A percentile compares a stretch with the other conserved stretches of the same genome.
These are phyloP conservation scores for Hypoxylon perforatum DNA, from an alignment of 495 filamentous ascomycete species.

Conservation along the genomic window DNA sequence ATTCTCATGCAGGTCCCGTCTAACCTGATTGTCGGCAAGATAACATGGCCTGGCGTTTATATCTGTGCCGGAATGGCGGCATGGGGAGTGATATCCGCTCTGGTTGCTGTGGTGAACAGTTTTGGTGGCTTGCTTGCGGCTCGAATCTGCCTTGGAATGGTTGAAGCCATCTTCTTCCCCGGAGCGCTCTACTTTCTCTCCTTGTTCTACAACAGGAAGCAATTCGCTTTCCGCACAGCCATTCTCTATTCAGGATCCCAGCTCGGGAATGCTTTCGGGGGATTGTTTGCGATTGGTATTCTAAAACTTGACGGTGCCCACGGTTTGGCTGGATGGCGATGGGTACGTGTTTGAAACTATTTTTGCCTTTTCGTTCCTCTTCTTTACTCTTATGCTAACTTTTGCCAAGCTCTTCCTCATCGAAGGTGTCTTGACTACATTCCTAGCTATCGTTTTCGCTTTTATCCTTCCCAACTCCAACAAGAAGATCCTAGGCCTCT, in stretches of 20 bases:
- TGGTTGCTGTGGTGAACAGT: constrained; percentile 50
- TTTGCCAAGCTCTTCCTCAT: too few species aligned
- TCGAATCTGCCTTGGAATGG: constrained; percentile 49
- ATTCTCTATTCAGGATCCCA: constrained; percentile 7
- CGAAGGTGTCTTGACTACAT: too few species aligned
- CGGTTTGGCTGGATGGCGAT: constrained; percentile 17
- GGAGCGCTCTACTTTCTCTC: constrained; percentile 32
- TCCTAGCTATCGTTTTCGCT: too few species aligned
- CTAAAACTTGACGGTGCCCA: constrained; percentile 11
- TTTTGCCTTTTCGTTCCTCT: too few species aligned
- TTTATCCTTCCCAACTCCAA: too few species aligned
- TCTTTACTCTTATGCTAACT: too few species aligned
- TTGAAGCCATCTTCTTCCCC: constrained; percentile 50
- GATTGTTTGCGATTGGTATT: constrained; percentile 5
- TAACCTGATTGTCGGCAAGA: constrained; percentile 14
- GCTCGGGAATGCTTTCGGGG: constrained; percentile 18
- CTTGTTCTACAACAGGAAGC: constrained; percentile 36
- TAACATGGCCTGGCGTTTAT: constrained; percentile 16
- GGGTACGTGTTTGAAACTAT: constrained; percentile 14
- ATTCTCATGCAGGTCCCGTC: constrained; percentile 7
- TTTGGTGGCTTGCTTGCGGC: constrained; percentile 50
- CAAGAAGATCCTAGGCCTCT: too few species aligned
- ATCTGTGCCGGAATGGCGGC: constrained; percentile 42
- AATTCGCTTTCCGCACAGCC: too few species aligned
- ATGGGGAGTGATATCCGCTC: constrained; percentile 2